Evolutionary conservation across 768 basidiomycete species (phyloP), one percentile per base, ranked within the genome.

Genomic region (Hebeloma cylindrosporum): DNA sequence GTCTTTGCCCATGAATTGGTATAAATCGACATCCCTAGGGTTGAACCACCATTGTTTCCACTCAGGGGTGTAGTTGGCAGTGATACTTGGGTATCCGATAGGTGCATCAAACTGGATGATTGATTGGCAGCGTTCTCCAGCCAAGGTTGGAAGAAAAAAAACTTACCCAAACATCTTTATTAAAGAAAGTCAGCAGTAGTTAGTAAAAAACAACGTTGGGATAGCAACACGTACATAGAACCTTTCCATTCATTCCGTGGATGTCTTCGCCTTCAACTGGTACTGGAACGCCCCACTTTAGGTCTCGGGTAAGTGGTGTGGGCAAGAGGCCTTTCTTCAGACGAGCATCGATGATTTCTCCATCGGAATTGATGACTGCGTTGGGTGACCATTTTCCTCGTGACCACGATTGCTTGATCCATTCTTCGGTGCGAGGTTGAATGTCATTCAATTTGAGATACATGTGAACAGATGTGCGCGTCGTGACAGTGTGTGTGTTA

Each of bases 1-100:
- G 63, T 98, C 95, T 71, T 99, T 99, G 61, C 96, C 96, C 96
- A 99, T 99, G 75, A 99, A 99, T 66, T 99, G 95, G 70, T 92
- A 96, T 39, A 98, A 72, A 55, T 80, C 75, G 47, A 99, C 93
- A 56, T 97, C 75, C 54, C 90, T 74, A 1, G 86, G 88, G 60
- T 94, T 87, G 60, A 88, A 82, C 96, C 96, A 99, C 96, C 96
- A 99, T 63, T 82, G 77, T 65, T 85, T 82, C 96, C 96, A 99
- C 51, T 96, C 86, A 14, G 86, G 73, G 26, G 91, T 95, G 71
- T 94, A 93, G 60, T 85, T 88, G 40, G 93, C 93, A 2, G 96
- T 99, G 51, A 99, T 97, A 66, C 94, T 96, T 3, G 89, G 84
- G 65, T 99, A 99, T 46, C 96, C 96, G 45, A 96, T 90, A 6